Conservation (phyloP, 2,329 filamentous ascomycete genomes). For the Kalmusia sp. region DNA sequence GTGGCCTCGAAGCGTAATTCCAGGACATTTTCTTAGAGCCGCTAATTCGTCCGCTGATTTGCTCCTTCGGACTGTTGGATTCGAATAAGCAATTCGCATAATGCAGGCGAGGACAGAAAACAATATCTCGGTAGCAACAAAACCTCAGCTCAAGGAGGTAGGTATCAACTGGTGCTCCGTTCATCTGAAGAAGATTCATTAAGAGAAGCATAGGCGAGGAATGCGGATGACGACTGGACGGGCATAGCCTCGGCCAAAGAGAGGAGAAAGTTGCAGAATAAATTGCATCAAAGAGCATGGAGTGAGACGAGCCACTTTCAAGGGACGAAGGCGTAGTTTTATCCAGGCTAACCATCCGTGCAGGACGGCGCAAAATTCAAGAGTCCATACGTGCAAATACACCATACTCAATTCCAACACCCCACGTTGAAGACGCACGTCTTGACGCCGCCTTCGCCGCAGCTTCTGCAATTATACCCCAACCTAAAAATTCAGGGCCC, state of each 20-base stretch:
- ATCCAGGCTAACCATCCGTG: background rate
- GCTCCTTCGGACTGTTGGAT: too few species aligned
- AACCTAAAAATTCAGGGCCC: background rate
- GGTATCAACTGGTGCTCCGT: too few species aligned
- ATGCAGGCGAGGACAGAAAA: too few species aligned
- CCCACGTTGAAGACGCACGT: background rate
- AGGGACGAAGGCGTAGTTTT: too few species aligned
- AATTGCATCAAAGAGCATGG: slow-evolving; percentile 23
- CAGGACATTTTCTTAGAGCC: too few species aligned
- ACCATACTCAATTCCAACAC: background rate
- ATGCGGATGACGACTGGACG: slow-evolving; percentile 16
- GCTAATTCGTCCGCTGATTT: too few species aligned
- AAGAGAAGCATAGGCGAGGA: background rate
- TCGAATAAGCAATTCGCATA: too few species aligned
- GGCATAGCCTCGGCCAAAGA: slow-evolving; percentile 16
- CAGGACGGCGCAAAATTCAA: slow-evolving; percentile 4
- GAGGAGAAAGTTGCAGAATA: slow-evolving; percentile 21
- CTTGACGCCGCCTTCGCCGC: background rate
- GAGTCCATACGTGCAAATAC: too few species aligned
- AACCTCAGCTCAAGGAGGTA: slow-evolving; percentile 4
- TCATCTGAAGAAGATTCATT: too few species aligned
- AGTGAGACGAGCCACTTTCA: too few species aligned
- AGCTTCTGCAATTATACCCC: background rate
- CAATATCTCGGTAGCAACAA: too few species aligned
- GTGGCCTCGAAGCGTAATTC: too few species aligned